These are phyloP conservation scores for Tuber aestivum DNA, from an alignment of 495 filamentous ascomycete species.

Conservation along the genomic window DNA sequence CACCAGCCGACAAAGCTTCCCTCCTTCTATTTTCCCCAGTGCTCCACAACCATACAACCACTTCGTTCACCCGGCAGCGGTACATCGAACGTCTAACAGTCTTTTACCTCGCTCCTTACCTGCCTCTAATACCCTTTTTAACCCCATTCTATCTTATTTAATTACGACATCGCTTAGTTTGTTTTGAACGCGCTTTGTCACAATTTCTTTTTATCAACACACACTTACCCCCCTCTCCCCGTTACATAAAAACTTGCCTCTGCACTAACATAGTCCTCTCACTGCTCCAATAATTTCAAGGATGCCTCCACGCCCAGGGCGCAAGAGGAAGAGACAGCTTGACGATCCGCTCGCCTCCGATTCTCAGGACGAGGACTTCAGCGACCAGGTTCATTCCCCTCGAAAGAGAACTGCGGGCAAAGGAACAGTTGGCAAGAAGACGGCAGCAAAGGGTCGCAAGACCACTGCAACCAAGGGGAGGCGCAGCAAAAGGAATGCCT, in stretches of 20 bases:
- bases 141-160: neutral
- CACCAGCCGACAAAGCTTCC: neutral
- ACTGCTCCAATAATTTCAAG: slow-evolving; percentile 4
- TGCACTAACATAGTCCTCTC: slow-evolving; percentile 16
- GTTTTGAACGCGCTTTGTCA: slow-evolving; percentile 7
- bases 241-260: slow-evolving; percentile 8
- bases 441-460: slow-evolving; percentile 25
- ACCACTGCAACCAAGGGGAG: slow-evolving; percentile 2
- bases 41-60: neutral
- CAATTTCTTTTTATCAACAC: slow-evolving; percentile 3
- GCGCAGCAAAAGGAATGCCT: slow-evolving; percentile 20
- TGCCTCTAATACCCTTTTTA: neutral
- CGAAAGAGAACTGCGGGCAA: slow-evolving; percentile 10
- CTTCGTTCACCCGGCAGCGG: neutral
- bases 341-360: slow-evolving; percentile 34
- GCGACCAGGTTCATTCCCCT: slow-evolving; percentile 19
- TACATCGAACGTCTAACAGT: neutral
- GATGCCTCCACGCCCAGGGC: slow-evolving; percentile 12
- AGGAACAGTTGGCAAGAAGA: slow-evolving; percentile 14
- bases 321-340: slow-evolving; percentile 30
- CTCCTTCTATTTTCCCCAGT: slow-evolving; percentile 1
- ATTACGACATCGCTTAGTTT: slow-evolving; percentile 5
- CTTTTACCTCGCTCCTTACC: slow-evolving; percentile 1
- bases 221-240: slow-evolving; percentile 10
- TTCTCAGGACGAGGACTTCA: slow-evolving; percentile 30